Conservation (phyloP, 2,329 filamentous ascomycete species). For the Nakataea oryzae region DNA sequence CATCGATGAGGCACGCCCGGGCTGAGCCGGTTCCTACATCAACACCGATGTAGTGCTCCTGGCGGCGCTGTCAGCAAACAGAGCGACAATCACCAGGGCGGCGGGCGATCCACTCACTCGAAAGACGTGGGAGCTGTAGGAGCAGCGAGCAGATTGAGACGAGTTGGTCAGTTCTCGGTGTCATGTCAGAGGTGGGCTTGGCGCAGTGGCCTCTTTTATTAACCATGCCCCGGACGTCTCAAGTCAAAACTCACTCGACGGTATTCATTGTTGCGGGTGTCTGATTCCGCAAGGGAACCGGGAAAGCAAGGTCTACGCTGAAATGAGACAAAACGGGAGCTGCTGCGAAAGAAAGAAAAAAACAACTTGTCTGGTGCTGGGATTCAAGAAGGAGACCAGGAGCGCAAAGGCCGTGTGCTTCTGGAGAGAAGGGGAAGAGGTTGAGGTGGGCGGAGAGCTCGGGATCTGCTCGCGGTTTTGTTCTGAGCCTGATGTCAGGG, state of each 20-base stretch:
- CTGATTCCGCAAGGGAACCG: background rate
- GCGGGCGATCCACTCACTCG: background rate
- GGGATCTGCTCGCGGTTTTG: background rate
- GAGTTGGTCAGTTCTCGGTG: background rate
- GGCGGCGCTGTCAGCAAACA: background rate
- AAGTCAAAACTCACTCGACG: background rate
- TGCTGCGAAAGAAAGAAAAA: too few relatives aligned
- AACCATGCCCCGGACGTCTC: background rate
- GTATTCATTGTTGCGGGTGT: background rate
- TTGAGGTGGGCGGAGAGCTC: background rate
- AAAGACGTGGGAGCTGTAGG: background rate
- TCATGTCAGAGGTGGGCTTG: background rate
- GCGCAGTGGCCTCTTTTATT: background rate
- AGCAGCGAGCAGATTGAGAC: background rate
- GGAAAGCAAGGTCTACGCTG: background rate
- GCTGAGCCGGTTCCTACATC: constrained; percentile 96
- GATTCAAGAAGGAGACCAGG: background rate
- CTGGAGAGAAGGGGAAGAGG: background rate
- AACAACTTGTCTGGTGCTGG: background rate
- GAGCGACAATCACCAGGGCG: background rate
- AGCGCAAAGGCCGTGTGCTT: background rate
- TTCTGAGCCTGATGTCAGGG: background rate
- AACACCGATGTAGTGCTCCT: constrained; percentile 68
- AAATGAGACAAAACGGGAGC: background rate
- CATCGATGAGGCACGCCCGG: constrained; percentile 89